Conservation (phyloP, 495 filamentous ascomycete genomes). For the Paragyromitra xinjiangensis region DNA sequence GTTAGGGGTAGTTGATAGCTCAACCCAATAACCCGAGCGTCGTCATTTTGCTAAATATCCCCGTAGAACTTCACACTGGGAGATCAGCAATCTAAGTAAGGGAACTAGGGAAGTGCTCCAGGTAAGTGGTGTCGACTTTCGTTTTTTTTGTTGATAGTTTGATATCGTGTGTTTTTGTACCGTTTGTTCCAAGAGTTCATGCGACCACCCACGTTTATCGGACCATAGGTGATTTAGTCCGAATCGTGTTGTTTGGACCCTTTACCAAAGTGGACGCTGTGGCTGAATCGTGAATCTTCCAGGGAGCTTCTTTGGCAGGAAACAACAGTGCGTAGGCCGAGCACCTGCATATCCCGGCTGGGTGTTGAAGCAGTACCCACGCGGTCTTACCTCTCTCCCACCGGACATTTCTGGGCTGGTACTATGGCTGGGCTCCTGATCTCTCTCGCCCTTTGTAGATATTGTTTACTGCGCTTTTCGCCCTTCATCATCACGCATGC, state of each 20-base stretch:
- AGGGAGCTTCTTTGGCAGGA: conserved; percentile 48
- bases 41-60: conserved; percentile 49
- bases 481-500: conserved; percentile 26
- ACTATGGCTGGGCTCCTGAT: neutral
- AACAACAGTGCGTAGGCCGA: conserved; percentile 48
- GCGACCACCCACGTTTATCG: conserved; percentile 22
- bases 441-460: neutral
- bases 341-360: conserved; percentile 41
- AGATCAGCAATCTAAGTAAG: conserved; percentile 50
- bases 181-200: conserved; percentile 7
- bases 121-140: conserved; percentile 31
- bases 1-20: conserved; percentile 30
- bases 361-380: conserved; percentile 9
- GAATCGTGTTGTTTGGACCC: conserved; percentile 38
- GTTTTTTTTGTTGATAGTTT: conserved; percentile 3
- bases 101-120: conserved; percentile 35
- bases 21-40: conserved; percentile 14
- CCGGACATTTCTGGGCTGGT: conserved; percentile 28
- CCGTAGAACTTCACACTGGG: conserved; percentile 35
- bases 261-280: conserved; percentile 40
- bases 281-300: conserved; percentile 51
- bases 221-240: conserved; percentile 11
- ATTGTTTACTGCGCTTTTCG: conserved; percentile 19
- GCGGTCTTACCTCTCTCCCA: conserved; percentile 18
- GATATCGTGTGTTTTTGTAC: conserved; percentile 25